Conservation (phyloP, 129 eudicot genomes). For the Escallonia rubra region DNA sequence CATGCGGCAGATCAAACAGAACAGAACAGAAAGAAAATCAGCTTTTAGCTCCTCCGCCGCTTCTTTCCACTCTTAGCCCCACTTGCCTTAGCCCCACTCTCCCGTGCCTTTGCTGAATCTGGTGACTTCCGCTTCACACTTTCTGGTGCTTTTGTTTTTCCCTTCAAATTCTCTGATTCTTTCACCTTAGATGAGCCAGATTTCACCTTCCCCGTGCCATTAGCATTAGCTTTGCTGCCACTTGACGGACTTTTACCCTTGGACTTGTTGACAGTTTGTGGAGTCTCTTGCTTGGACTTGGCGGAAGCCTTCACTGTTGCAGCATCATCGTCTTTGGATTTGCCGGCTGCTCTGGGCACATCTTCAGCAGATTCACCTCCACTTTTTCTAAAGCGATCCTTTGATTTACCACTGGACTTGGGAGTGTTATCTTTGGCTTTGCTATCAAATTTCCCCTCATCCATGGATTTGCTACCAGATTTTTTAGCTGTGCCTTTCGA, state of each 20-base stretch:
- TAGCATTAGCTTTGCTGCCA: slow-evolving; percentile 28
- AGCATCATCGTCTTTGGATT: slow-evolving; percentile 43
- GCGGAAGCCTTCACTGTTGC: slow-evolving; percentile 29
- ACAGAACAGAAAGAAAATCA: background rate
- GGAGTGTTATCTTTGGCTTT: slow-evolving; percentile 29
- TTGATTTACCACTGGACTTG: slow-evolving; percentile 29
- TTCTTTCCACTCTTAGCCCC: slow-evolving; percentile 53
- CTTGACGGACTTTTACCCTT: slow-evolving; percentile 52
- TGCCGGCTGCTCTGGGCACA: slow-evolving; percentile 25
- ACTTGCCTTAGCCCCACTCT: background rate
- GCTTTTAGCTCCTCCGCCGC: slow-evolving; percentile 35
- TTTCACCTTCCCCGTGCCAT: slow-evolving; percentile 37
- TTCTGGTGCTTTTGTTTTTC: slow-evolving; percentile 37
- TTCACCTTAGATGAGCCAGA: slow-evolving; percentile 40
- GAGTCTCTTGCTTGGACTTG: slow-evolving; percentile 43
- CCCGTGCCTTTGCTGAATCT: slow-evolving; percentile 31
- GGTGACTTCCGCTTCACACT: slow-evolving; percentile 37
- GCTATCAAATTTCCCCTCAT: slow-evolving; percentile 19
- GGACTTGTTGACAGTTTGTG: slow-evolving; percentile 32
- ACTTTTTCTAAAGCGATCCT: slow-evolving; percentile 21
- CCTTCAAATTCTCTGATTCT: slow-evolving; percentile 33
- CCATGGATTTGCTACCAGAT: slow-evolving; percentile 28
- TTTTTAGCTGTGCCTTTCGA: slow-evolving; percentile 24
- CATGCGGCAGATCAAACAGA: background rate
- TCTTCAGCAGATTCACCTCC: slow-evolving; percentile 25